Base-by-base conservation (phyloP, 768 basidiomycete genomes). In the Kwoniella mangroviensis region DNA sequence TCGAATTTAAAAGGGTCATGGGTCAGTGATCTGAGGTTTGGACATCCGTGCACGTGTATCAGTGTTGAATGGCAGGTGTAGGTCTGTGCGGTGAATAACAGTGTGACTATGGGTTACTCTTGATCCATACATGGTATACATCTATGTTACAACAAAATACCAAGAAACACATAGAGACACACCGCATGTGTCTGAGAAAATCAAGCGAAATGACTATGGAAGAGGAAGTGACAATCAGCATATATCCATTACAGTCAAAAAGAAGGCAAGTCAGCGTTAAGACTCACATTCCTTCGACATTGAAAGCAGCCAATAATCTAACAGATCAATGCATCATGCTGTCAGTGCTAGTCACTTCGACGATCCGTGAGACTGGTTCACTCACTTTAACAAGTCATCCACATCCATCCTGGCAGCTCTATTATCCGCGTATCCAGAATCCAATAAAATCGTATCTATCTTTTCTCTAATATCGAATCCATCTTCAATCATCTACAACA, bases 401-500 rank as follows among this genome's bases (percentile, higher is more conserved):
- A 97, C 86, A 67, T 91, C 89, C 94, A 98, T 95, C 83, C 98
- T 98, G 2, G 93, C 89, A 1, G 92, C 93, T 55, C 95, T 88
- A 61, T 86, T 88, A 62, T 95, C 91, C 21, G 88, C 87, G 76
- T 89, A 90, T 0, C 88, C 91, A 4, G 89, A 89, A 62, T 91
- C 89, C 6, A 85, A 83, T 22, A 96, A 84, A 59, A 95, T 89
- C 72, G 88, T 85, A 69, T 94, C 91, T 4, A 95, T 87, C 61
- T 88, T 87, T 22, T 74, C 71, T 79, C 88, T 89, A 82, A 95
- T 92, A 61, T 89, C 85, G 22, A 89, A 85, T 56, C 88, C 87
- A 67, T 92, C 90, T 56, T 90, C 88, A 42, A 91, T 84, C 75
- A 89, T 88, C 91, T 93, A 73, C 21, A 59, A 19, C 24, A 24